Base-by-base conservation (phyloP, 192 early-diverging fungal species). In the Phycomyces blakesleeanus region DNA sequence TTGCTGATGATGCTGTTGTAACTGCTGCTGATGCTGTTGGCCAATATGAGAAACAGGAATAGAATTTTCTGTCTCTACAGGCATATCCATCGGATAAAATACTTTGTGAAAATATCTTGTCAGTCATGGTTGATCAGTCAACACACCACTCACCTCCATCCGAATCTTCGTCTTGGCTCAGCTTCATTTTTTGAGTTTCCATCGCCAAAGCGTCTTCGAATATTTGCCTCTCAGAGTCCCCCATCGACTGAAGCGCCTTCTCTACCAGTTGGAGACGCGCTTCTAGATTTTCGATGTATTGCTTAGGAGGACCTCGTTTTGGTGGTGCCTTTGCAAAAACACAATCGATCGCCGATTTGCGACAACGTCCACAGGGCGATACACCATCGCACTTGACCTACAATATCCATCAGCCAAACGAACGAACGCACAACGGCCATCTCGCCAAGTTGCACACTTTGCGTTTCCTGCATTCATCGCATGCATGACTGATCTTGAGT, bases 341-440 rank as follows among this genome's bases (percentile, higher is more conserved):
- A 61, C 59, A 61, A 20, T 50, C 27, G 49, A 61, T 61, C 20
- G 59, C 38, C 29, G 59, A 61, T 51, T 29, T 61, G 49, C 49
- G 26, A 20, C 59, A 61, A 20, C 47, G 49, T 15, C 47, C 59
- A 61, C 59, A 61, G 22, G 59, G 59, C 7, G 29, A 16, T 51
- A 29, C 47, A 37, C 59, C 59, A 34, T 61, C 59, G 51, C 59
- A 61, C 38, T 61, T 61, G 44, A 61, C 59, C 59, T 55, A 24
- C 26, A 47, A 47, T 59, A 20, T 58, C 47, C 47, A 47, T 39
- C 25, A 27, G 57, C 38, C 5, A 59, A 59, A 59, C 57, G 24
- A 59, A 42, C 15, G 27, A 37, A 37, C 18, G 55, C 29, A 37
- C 20, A 38, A 56, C 55, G 27, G 27, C 55, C 38, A 37, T 56